These are phyloP conservation scores for Deinandra increscens DNA, from an alignment of 129 eudicot genomes.

Conservation along the genomic window DNA sequence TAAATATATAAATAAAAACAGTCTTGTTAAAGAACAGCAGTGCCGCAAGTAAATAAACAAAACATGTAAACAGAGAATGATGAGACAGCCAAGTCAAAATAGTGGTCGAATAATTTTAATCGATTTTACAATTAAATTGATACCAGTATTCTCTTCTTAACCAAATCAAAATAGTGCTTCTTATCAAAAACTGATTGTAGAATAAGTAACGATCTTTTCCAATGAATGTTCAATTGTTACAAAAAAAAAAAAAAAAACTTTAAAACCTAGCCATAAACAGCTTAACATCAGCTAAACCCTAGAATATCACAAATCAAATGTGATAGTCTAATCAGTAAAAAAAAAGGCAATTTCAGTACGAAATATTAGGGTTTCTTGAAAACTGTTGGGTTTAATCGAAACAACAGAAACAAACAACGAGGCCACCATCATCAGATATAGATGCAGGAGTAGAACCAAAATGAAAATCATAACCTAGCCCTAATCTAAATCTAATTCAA, in stretches of 20 bases:
- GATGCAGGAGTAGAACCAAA: neutral
- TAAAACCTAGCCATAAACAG: neutral
- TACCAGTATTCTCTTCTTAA: neutral
- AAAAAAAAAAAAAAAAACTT: neutral
- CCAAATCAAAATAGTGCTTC: neutral
- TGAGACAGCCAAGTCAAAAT: neutral
- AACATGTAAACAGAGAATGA: neutral
- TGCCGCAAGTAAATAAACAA: neutral
- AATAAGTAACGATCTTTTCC: neutral
- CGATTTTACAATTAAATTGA: neutral
- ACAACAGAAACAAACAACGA: neutral
- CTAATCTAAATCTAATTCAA: neutral
- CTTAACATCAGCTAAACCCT: constrained; percentile 15
- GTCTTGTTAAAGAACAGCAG: neutral
- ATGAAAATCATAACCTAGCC: neutral
- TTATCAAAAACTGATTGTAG: neutral
- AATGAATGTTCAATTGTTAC: neutral
- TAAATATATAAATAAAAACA: neutral
- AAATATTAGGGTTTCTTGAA: constrained; percentile 16
- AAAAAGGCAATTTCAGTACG: neutral
- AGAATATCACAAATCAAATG: neutral
- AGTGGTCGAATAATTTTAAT: neutral
- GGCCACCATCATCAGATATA: neutral
- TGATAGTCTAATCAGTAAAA: neutral
- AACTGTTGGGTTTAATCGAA: neutral